Percentiles rank a stretch among this genome's conserved stretches.
These are phyloP conservation scores for Podila verticillata DNA, from an alignment of 192 early-diverging fungal genomes.

Conservation along the genomic window DNA sequence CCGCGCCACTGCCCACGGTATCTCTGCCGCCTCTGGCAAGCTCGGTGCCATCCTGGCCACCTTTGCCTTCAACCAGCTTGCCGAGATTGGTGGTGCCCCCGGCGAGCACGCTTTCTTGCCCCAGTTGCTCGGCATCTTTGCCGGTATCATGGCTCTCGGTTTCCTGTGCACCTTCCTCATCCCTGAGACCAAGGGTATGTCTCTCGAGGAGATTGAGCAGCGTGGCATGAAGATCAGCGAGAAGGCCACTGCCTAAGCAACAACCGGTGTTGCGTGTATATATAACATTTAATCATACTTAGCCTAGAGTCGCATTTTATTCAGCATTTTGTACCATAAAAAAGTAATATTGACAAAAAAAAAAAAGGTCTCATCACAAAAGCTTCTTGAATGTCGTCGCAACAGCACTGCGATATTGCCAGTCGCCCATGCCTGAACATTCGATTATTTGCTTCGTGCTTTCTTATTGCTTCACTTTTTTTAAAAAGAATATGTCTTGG, in stretches of 20 bases:
- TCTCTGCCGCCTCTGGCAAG: slow-evolving; percentile 82
- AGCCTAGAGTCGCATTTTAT: background rate
- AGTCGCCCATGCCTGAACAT: too few species aligned
- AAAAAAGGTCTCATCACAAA: background rate
- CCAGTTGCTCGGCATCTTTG: slow-evolving; percentile 64
- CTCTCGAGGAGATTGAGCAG: slow-evolving; percentile 76
- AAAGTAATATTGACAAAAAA: background rate
- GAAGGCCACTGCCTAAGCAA: slow-evolving; percentile 1
- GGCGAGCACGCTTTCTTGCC: slow-evolving; percentile 63
- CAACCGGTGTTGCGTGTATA: background rate
- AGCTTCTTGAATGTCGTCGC: background rate
- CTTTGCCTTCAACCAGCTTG: slow-evolving; percentile 66
- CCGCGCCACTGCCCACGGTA: slow-evolving; percentile 81
- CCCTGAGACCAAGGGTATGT: slow-evolving; percentile 78
- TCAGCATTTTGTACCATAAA: slow-evolving; percentile 5
- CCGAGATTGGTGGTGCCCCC: slow-evolving; percentile 53
- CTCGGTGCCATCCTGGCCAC: slow-evolving; percentile 76
- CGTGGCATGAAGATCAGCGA: slow-evolving; percentile 6
- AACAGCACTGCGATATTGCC: too few species aligned
- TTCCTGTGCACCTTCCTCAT: slow-evolving; percentile 68
- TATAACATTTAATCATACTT: background rate
- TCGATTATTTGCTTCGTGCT: too few species aligned
- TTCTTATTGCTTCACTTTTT: too few species aligned
- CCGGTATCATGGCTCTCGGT: slow-evolving; percentile 65
- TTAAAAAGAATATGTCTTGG: too few species aligned